Conservation (phyloP, 2,329 filamentous ascomycete species). For the Colletotrichum sp. region DNA sequence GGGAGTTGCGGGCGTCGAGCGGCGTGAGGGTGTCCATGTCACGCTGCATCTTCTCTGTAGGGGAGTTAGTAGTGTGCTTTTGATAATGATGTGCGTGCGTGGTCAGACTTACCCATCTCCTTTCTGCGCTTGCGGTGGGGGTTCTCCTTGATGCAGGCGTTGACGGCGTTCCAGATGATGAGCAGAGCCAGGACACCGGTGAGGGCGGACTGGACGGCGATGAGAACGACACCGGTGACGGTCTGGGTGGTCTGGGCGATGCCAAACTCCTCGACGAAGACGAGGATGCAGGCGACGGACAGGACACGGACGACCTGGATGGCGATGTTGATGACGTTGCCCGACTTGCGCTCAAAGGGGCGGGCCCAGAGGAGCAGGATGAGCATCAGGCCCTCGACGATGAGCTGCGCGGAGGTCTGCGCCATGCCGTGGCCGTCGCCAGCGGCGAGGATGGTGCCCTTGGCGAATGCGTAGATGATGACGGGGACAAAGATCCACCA, state of each 20-base stretch:
- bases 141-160: constrained; percentile 83
- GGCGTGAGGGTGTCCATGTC: constrained; percentile 85
- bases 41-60: constrained; percentile 74
- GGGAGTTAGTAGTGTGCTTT: constrained; percentile 28
- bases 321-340: constrained; percentile 90
- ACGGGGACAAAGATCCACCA: constrained; percentile 96
- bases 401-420: constrained; percentile 80
- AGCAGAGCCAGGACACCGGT: constrained; percentile 85
- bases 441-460: constrained; percentile 84
- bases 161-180: constrained; percentile 87
- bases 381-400: constrained; percentile 83
- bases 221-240: constrained; percentile 88
- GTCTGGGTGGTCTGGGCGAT: constrained; percentile 93
- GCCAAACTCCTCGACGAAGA: constrained; percentile 93
- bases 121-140: constrained; percentile 88
- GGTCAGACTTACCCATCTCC: constrained; percentile 77
- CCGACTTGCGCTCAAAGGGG: constrained; percentile 85
- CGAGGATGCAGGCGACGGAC: constrained; percentile 85
- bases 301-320: constrained; percentile 90
- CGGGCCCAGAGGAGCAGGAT: constrained; percentile 80
- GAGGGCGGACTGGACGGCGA: constrained; percentile 86
- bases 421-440: constrained; percentile 84
- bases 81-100: no score
- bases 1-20: constrained; percentile 83
- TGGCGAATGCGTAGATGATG: constrained; percentile 89